These are phyloP conservation scores for Candida ulmi DNA, from an alignment of 805 yeast genomes.

Conservation along the genomic window DNA sequence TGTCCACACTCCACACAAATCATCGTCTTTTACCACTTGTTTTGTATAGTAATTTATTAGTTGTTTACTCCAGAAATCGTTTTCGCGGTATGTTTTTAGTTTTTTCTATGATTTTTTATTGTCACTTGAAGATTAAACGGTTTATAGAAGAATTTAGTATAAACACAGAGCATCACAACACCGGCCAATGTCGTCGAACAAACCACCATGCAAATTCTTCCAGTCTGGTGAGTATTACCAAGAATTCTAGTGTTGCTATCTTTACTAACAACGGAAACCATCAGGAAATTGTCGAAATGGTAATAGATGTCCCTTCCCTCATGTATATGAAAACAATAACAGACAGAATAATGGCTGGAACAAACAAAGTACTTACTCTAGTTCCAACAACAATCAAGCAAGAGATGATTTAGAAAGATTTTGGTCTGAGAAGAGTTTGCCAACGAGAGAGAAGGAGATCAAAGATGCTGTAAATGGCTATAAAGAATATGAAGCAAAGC, in stretches of 20 bases:
- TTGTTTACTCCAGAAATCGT: too few relatives aligned
- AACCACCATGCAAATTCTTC: conserved; percentile 37
- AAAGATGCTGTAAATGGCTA: conserved; percentile 17
- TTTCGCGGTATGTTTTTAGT: too few relatives aligned
- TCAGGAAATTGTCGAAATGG: conserved; percentile 37
- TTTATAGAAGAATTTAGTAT: too few relatives aligned
- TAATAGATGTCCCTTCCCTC: conserved; percentile 37
- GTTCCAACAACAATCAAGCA: background rate
- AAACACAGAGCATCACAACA: too few relatives aligned
- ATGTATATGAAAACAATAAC: conserved; percentile 24
- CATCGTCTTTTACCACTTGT: conserved; percentile 36
- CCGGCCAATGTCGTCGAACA: too few relatives aligned
- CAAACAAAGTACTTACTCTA: background rate
- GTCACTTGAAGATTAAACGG: too few relatives aligned
- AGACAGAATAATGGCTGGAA: conserved; percentile 1
- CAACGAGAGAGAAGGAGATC: conserved; percentile 24
- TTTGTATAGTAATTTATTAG: too few relatives aligned
- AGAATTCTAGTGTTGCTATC: too few relatives aligned
- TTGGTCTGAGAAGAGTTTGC: conserved; percentile 18
- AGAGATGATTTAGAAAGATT: conserved; percentile 18
- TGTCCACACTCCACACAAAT: conserved; percentile 85
- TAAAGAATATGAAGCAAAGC: conserved; percentile 23
- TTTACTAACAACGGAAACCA: background rate
- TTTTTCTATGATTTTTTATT: too few relatives aligned
- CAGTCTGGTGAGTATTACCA: conserved; percentile 27